A percentile compares a stretch with the other conserved stretches of the same genome.
These are phyloP conservation scores for Penicillium vulpinum DNA, from an alignment of 2,329 filamentous ascomycete species.

Conservation along the genomic window DNA sequence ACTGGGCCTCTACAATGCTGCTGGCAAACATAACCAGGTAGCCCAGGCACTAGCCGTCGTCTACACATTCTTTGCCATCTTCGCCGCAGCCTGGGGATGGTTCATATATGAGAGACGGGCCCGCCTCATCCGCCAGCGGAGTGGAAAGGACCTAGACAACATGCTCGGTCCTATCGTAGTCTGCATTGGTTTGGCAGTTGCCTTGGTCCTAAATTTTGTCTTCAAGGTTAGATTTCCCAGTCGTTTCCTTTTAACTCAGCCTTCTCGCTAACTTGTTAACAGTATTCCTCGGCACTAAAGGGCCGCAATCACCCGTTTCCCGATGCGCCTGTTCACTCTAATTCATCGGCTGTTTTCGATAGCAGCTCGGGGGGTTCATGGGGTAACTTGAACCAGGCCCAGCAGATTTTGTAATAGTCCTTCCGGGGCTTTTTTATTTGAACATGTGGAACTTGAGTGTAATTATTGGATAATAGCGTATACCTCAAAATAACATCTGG, in stretches of 20 bases:
- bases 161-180: conserved; percentile 80
- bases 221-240: conserved; percentile 60
- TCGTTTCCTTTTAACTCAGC: neutral
- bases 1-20: conserved; percentile 84
- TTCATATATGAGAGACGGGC: conserved; percentile 74
- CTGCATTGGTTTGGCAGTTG: conserved; percentile 73
- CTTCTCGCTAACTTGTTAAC: conserved; percentile 15
- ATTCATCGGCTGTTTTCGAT: conserved; percentile 11
- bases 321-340: conserved; percentile 12
- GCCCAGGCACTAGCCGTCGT: conserved; percentile 77
- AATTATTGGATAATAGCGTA: neutral
- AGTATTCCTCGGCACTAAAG: conserved; percentile 36
- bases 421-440: neutral
- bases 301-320: conserved; percentile 16
- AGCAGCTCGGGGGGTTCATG: conserved; percentile 3
- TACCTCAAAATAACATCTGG: neutral
- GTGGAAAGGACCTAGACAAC: conserved; percentile 91
- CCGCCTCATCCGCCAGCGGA: conserved; percentile 78
- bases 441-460: neutral
- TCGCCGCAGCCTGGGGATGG: conserved; percentile 86
- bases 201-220: conserved; percentile 81
- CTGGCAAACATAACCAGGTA: conserved; percentile 70
- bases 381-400: conserved; percentile 23
- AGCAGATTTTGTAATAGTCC: conserved; percentile 18
- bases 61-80: conserved; percentile 78